Evolutionary conservation across 2,329 filamentous ascomycete genomes (phyloP).

Genomic region (Berkeleyomyces basicola): DNA sequence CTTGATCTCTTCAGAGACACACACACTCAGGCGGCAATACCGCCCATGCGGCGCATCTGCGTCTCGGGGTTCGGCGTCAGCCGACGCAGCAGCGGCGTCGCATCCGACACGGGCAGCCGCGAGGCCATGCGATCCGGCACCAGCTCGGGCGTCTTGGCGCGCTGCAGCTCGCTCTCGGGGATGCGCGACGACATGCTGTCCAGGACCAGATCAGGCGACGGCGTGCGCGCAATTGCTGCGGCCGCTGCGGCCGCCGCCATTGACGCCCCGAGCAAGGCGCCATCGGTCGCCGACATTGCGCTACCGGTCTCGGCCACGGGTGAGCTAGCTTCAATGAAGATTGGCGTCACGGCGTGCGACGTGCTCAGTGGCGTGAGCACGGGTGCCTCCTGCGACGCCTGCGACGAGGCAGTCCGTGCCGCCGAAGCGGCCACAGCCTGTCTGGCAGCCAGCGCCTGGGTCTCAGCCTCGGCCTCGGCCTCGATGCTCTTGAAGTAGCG

Average conservation of each 20-base stretch:
- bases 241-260: neutral
- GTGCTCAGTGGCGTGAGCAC: slow-evolving; percentile 6
- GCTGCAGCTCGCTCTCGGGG: slow-evolving; percentile 26
- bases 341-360: slow-evolving; percentile 20
- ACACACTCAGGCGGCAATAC: slow-evolving; percentile 16
- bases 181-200: slow-evolving; percentile 12
- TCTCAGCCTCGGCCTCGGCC: slow-evolving; percentile 41
- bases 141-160: slow-evolving; percentile 41
- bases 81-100: slow-evolving; percentile 25
- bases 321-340: slow-evolving; percentile 28
- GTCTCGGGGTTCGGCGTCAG: slow-evolving; percentile 33
- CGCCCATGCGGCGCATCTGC: slow-evolving; percentile 21
- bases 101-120: slow-evolving; percentile 30
- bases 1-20: neutral
- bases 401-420: neutral
- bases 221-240: slow-evolving; percentile 23
- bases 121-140: slow-evolving; percentile 47
- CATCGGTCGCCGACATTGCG: neutral
- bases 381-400: neutral
- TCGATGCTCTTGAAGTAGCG: slow-evolving; percentile 59
- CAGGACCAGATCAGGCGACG: slow-evolving; percentile 28
- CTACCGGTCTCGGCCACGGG: slow-evolving; percentile 16
- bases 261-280: neutral
- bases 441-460: slow-evolving; percentile 28
- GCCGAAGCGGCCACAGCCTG: slow-evolving; percentile 20